Percentiles rank a stretch among this genome's conserved stretches.
phyloP scores from a whole-genome alignment of 179 eudicot genomes.

The Dionaea muscipula region DNA sequence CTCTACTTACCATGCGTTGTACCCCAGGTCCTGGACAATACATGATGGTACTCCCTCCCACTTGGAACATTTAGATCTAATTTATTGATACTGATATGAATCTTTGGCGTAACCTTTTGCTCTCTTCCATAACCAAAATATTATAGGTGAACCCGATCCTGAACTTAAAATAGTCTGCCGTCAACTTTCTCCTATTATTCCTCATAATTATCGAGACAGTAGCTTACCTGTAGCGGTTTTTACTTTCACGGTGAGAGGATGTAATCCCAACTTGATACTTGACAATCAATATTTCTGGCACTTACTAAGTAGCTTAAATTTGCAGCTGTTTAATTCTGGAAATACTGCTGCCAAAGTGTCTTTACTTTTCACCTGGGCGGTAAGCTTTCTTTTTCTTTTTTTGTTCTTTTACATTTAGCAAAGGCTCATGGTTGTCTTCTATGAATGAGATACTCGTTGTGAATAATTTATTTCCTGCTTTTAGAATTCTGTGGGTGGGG shows the following conservation, averaged over 20 bases:
- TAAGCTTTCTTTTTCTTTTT: conserved; percentile 31
- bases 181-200: conserved; percentile 92
- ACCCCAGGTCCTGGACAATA: conserved; percentile 95
- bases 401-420: neutral
- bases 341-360: conserved; percentile 92
- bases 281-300: neutral
- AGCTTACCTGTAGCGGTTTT: conserved; percentile 90
- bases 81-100: neutral
- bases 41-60: conserved; percentile 54
- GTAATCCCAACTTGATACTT: neutral
- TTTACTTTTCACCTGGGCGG: conserved; percentile 95
- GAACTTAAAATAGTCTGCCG: conserved; percentile 92
- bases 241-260: conserved; percentile 63
- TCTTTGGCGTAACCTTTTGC: neutral
- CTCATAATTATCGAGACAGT: conserved; percentile 88
- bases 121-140: neutral
- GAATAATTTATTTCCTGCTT: conserved; percentile 2
- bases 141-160: conserved; percentile 95
- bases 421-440: too few species aligned
- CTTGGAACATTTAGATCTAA: too few species aligned
- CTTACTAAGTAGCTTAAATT: conserved; percentile 9
- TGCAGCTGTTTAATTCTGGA: conserved; percentile 83
- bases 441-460: too few species aligned
- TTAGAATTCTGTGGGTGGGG: conserved; percentile 94
- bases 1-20: conserved; percentile 91